phyloP scores from a whole-genome alignment of 768 basidiomycete genomes.

The Naganishia onofrii region DNA sequence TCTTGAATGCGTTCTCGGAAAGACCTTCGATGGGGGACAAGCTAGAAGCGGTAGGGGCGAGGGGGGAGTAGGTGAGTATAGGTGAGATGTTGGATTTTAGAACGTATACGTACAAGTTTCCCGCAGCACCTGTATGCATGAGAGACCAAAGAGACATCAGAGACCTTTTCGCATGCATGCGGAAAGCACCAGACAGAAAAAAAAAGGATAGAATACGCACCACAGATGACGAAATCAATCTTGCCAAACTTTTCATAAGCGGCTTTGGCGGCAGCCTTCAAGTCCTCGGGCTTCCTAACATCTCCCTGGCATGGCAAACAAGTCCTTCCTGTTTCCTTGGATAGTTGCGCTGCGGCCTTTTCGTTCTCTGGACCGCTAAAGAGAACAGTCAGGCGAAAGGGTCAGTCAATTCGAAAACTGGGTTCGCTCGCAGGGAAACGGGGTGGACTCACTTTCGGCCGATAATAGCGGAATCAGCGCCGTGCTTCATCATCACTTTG shows the following conservation, averaged over 20 bases:
- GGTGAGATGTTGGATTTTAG: background rate
- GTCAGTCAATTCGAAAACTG: slow-evolving; percentile 15
- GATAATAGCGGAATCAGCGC: slow-evolving; percentile 74
- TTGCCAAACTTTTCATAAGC: slow-evolving; percentile 73
- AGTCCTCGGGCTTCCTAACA: slow-evolving; percentile 70
- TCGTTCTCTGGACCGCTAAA: slow-evolving; percentile 56
- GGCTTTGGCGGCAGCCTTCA: slow-evolving; percentile 71
- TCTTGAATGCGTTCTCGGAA: slow-evolving; percentile 85
- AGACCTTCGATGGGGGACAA: slow-evolving; percentile 77
- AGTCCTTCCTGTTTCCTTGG: slow-evolving; percentile 63
- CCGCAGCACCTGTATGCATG: slow-evolving; percentile 70
- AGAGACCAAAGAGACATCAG: too few species aligned
- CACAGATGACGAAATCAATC: slow-evolving; percentile 94
- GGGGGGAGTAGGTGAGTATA: background rate
- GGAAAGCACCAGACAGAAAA: too few species aligned
- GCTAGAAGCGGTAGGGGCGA: slow-evolving; percentile 35
- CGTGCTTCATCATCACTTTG: slow-evolving; percentile 70
- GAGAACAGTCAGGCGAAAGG: slow-evolving; percentile 12
- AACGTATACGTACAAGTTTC: slow-evolving; percentile 66
- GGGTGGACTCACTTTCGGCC: slow-evolving; percentile 87
- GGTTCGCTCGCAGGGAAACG: too few species aligned
- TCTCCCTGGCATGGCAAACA: slow-evolving; percentile 77
- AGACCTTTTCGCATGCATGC: too few species aligned
- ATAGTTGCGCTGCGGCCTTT: slow-evolving; percentile 68
- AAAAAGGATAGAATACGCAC: slow-evolving; percentile 52